Evolutionary conservation across 2,329 filamentous ascomycete species (phyloP), one percentile per base, ranked within the genome.

Genomic region (Sodiomyces alkalinus): DNA sequence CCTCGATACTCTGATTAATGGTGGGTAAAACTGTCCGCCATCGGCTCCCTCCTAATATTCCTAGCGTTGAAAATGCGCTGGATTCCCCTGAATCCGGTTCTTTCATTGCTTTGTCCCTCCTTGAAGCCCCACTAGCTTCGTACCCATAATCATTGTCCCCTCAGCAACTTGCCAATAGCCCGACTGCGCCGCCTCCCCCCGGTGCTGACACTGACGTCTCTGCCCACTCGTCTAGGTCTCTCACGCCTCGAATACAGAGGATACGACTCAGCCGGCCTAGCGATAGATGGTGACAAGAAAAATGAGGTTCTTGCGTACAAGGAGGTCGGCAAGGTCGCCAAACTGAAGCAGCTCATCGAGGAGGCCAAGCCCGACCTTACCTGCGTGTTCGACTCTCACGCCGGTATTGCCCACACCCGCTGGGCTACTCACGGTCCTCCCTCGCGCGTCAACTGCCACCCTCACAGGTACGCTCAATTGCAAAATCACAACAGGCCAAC

Each of bases 251-350:
- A 98, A 62, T 98, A 98, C 67, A 81, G 90, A 58, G 90, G 90
- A 44, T 98, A 98, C 58, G 90, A 98, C 58, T 96, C 90, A 39
- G 87, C 90, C 37, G 90, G 90, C 64, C 69, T 98, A 40, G 87
- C 87, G 41, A 63, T 98, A 46, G 90, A 98, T 54, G 90, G 90
- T 39, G 81, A 98, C 69, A 96, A 94, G 75, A 93, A 90, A 69
- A 92, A 93, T 48, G 83, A 96, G 62, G 85, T 96, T 42, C 73
- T 82, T 41, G 86, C 90, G 38, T 96, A 85, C 73, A 98, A 98
- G 70, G 90, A 96, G 66, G 90, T 98, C 38, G 90, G 90, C 67
- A 98, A 98, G 74, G 90, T 98, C 37, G 83, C 78, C 55, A 93
- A 92, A 64, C 70, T 98, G 53, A 92, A 81, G 71, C 66, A 86